Evolutionary conservation across 768 basidiomycete genomes (phyloP).

Genomic region (Termitomyces sp.): DNA sequence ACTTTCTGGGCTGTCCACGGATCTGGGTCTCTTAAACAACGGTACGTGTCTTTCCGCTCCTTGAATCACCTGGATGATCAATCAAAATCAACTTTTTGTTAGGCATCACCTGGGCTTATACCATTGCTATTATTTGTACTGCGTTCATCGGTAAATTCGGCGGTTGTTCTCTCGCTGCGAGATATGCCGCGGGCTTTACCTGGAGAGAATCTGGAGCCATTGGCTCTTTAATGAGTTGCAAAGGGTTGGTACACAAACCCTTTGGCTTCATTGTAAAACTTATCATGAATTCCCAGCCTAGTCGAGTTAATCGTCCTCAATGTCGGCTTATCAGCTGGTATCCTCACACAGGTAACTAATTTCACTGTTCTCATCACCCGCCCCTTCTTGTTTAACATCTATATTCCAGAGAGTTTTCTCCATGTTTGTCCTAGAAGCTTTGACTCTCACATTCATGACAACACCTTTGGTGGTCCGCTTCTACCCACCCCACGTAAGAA

Average conservation of each 20-base stretch:
- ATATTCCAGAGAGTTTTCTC: constrained; percentile 66
- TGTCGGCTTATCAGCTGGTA: constrained; percentile 80
- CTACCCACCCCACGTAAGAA: constrained; percentile 62
- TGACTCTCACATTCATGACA: constrained; percentile 82
- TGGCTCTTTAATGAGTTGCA: constrained; percentile 93
- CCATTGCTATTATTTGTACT: constrained; percentile 69
- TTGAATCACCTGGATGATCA: background rate
- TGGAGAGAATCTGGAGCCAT: constrained; percentile 83
- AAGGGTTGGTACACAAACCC: constrained; percentile 54
- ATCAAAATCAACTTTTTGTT: background rate
- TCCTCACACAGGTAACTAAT: constrained; percentile 52
- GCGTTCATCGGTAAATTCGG: constrained; percentile 90
- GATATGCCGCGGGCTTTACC: constrained; percentile 62
- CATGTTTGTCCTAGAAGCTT: constrained; percentile 90
- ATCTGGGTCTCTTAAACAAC: constrained; percentile 79
- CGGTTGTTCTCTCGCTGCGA: constrained; percentile 73
- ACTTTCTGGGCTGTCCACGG: constrained; percentile 83
- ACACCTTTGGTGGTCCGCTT: constrained; percentile 67
- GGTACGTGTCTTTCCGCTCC: constrained; percentile 36
- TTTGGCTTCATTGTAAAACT: background rate
- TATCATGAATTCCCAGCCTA: constrained; percentile 39
- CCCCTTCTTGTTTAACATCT: background rate
- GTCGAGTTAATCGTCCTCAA: constrained; percentile 96
- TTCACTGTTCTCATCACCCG: background rate
- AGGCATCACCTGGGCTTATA: constrained; percentile 88